Evolutionary conservation across 1,284 basidiomycete genomes (phyloP).

Genomic region (Ceratobasidium theobromae): DNA sequence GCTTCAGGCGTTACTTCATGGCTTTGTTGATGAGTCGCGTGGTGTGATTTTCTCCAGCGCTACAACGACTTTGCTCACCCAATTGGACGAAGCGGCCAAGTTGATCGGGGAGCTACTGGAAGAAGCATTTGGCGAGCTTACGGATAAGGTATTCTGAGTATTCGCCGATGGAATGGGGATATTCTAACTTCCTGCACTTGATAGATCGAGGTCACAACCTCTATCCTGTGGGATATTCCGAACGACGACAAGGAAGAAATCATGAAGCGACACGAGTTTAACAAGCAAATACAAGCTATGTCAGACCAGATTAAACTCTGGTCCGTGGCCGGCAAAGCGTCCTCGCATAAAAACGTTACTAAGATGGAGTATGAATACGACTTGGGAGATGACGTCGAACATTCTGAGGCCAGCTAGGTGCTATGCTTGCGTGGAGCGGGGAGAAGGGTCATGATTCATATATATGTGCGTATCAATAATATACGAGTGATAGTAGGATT

Average conservation of each 20-base stretch:
- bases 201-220: slow-evolving; percentile 60
- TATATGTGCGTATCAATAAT: no score
- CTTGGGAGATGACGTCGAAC: no score
- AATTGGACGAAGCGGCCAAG: slow-evolving; percentile 51
- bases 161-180: neutral
- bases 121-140: slow-evolving; percentile 51
- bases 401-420: no score
- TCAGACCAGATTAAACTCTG: slow-evolving; percentile 50
- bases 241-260: slow-evolving; percentile 53
- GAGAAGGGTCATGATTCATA: no score
- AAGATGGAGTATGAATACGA: no score
- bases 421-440: no score
- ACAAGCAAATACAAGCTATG: slow-evolving; percentile 44
- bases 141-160: slow-evolving; percentile 52
- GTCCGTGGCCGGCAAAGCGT: slow-evolving; percentile 42
- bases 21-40: slow-evolving; percentile 49
- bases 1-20: slow-evolving; percentile 51
- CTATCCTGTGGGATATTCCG: slow-evolving; percentile 60
- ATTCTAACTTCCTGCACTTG: neutral
- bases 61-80: slow-evolving; percentile 53
- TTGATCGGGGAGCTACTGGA: slow-evolving; percentile 55
- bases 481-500: no score
- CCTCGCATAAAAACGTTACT: no score
- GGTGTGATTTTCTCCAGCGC: slow-evolving; percentile 56
- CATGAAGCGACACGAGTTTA: slow-evolving; percentile 47